Evolutionary conservation across 495 filamentous ascomycete species (phyloP), one percentile per base, ranked within the genome.

Genomic region (Sordaria brevicollis): DNA sequence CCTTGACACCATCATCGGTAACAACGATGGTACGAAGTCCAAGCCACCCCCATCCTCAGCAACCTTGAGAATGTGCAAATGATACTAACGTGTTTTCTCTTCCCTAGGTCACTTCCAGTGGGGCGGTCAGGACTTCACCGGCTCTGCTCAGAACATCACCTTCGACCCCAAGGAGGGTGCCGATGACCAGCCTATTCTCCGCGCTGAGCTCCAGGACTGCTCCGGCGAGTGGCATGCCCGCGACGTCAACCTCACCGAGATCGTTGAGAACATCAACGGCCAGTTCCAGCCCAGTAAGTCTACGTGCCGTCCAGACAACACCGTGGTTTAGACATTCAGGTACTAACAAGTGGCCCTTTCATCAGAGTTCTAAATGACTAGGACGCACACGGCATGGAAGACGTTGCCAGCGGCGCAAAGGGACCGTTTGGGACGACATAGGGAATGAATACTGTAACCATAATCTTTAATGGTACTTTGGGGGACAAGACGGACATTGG

Each of bases 31-130:
- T 85, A 69, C 29, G 72, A 71, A 19, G 9, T 31, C 29, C 15
- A 39, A 10, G 35, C 35, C 2, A 31, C 10, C 11, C 15, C 15
- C 31, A 7, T 19, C 13, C 17, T 31, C 34, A 38, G 10, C n/a
- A 62, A 17, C 25, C 25, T 62, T 62, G 25, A 62, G 9, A 25
- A 25, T n/a, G 19, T 2, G 43, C 11, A 62, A 5, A 17, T 21
- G 3, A 62, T 62, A 11, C 49, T 62, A 31, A 62, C 49, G 17
- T 31, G 49, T 11, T 62, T 62, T 8, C 17, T 17, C 34, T 8
- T 57, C 4, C 9, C 25, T 68, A 86, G 84, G 85, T 0, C 25
- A 31, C 7, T 85, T 86, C 67, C 68, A 74, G 29, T 86, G 85
- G 85, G 82, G 74, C 4, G 83, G 79, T 10, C 41, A 54, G 7